Evolutionary conservation across 306 rosid species (phyloP), one percentile per base, ranked within the genome.

Genomic region (Dryas alaskensis): DNA sequence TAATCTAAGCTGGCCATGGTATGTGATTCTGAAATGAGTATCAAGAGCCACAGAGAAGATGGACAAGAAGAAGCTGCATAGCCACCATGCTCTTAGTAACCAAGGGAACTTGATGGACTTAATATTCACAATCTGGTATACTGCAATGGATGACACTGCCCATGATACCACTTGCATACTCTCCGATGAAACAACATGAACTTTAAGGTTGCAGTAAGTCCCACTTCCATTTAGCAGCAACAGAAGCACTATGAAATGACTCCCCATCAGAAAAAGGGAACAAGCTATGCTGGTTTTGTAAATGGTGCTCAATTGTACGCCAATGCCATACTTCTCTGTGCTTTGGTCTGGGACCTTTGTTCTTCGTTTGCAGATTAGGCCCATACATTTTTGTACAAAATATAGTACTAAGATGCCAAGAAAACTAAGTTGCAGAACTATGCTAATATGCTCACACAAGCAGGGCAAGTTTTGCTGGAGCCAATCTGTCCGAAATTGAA

Each of bases 21-120:
- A 74, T 25, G 37, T 75, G 64, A 85, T 22, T 31, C 76, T 77
- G 40, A 80, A 80, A 78, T 84, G 76, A 7, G 65, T 65, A 76
- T 87, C 88, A 65, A 88, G 54, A 4, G 72, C 81, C 72, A 84
- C 68, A 59, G 73, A 72, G 27, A 78, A 42, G 22, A 82, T 72
- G 69, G 85, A 68, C 85, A 87, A 10, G 58, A 88, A 12, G 73
- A 85, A 94, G 78, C 80, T 87, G 77, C 85, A 87, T 65, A 88
- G 31, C 97, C 98, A 94, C 98, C 97, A 94, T 40, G 83, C 83
- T 76, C 98, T 84, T 55, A 94, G 75, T 66, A 86, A 45, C 97
- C 96, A 91, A 47, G 91, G 91, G 79, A 89, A 89, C 55, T 69
- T 73, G 47, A 75, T n/a, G 45, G 75, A 54, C 64, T 72, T 73